These are phyloP conservation scores for Sedum album DNA, from an alignment of 164 flowering plant genomes.

Conservation along the genomic window DNA sequence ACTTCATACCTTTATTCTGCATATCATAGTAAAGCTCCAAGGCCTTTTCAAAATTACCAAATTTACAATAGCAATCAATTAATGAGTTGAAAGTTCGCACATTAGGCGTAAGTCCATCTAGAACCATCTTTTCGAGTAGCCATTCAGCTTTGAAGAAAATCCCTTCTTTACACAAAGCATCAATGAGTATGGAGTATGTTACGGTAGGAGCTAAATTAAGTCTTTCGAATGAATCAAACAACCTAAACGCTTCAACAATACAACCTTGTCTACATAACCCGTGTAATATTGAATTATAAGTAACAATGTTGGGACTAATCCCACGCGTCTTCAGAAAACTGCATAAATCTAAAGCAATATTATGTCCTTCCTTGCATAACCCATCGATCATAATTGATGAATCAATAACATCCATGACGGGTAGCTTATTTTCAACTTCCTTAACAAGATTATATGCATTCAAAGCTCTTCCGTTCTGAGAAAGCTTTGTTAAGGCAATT, in stretches of 20 bases:
- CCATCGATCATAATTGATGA: conserved; percentile 51
- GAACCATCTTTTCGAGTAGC: conserved; percentile 57
- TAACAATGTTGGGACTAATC: conserved; percentile 43
- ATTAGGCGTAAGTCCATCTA: conserved; percentile 44
- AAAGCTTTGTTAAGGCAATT: conserved; percentile 30
- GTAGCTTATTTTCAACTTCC: conserved; percentile 29
- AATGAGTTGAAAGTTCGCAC: conserved; percentile 61
- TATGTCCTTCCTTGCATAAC: conserved; percentile 62
- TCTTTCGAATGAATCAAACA: conserved; percentile 75
- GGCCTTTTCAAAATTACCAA: conserved; percentile 54
- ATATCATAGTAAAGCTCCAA: conserved; percentile 36
- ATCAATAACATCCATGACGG: conserved; percentile 39
- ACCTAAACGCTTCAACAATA: conserved; percentile 67
- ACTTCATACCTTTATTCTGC: conserved; percentile 30
- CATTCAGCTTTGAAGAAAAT: conserved; percentile 50
- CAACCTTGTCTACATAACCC: conserved; percentile 77
- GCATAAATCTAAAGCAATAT: conserved; percentile 63
- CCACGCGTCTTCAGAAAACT: conserved; percentile 39
- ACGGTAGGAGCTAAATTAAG: conserved; percentile 49
- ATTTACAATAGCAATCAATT: conserved; percentile 55
- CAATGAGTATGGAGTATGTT: conserved; percentile 58
- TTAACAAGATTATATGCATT: conserved; percentile 58
- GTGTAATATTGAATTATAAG: conserved; percentile 61
- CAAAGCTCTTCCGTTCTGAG: conserved; percentile 37
- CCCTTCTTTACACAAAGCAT: conserved; percentile 64